phyloP scores from a whole-genome alignment of 192 early-diverging fungal genomes.

The Geranomyces michiganensis region DNA sequence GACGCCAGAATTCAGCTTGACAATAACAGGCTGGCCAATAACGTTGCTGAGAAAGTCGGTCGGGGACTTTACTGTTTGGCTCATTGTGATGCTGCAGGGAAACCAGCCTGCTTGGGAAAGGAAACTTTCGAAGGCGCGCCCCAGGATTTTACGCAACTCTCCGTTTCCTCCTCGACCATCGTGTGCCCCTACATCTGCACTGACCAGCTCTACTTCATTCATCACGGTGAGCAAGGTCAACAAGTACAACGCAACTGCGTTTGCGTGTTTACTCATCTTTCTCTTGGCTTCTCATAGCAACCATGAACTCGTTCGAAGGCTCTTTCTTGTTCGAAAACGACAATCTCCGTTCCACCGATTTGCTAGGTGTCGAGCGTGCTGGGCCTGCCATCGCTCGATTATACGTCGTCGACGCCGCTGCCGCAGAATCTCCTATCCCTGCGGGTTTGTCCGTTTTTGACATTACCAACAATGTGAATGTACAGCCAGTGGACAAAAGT shows the following conservation, averaged over 20 bases:
- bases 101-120: too few relatives aligned
- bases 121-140: too few relatives aligned
- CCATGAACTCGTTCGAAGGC: constrained; percentile 15
- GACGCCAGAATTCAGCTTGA: constrained; percentile 94
- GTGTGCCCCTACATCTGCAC: too few relatives aligned
- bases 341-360: constrained; percentile 21
- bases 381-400: constrained; percentile 33
- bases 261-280: too few relatives aligned
- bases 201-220: too few relatives aligned
- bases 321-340: constrained; percentile 16
- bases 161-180: too few relatives aligned
- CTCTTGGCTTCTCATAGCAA: too few relatives aligned
- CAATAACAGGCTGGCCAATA: constrained; percentile 83
- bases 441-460: constrained; percentile 30
- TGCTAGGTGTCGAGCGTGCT: constrained; percentile 18
- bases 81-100: background rate
- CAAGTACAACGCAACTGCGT: too few relatives aligned
- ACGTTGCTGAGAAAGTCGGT: constrained; percentile 87
- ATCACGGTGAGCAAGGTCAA: too few relatives aligned
- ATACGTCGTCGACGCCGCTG: constrained; percentile 28
- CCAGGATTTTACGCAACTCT: too few relatives aligned
- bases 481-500: too few relatives aligned
- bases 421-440: constrained; percentile 33
- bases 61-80: constrained; percentile 43
- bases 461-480: constrained; percentile 26